Percentiles rank a stretch among this genome's conserved stretches.
Conservation (phyloP, 345 rosid genomes). For the Salix caprea region DNA sequence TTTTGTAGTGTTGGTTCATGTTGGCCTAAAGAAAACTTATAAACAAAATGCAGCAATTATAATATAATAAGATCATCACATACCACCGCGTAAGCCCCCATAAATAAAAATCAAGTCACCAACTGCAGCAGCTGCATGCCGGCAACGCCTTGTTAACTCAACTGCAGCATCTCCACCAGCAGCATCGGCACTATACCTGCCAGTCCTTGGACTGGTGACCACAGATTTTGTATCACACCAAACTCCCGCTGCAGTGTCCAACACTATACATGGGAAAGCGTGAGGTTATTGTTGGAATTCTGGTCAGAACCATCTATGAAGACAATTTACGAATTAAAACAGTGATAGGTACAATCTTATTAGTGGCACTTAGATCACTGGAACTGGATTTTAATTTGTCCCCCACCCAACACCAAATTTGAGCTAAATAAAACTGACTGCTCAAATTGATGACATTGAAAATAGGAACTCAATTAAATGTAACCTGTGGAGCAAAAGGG, state of each 20-base stretch:
- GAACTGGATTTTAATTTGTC: background rate
- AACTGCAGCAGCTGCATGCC: constrained; percentile 98
- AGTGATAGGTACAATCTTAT: background rate
- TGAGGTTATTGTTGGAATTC: background rate
- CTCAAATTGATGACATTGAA: background rate
- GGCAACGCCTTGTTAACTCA: constrained; percentile 96
- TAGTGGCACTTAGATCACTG: background rate
- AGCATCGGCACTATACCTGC: constrained; percentile 86
- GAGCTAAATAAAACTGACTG: background rate
- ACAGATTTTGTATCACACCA: constrained; percentile 99
- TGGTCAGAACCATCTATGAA: background rate
- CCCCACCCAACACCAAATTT: background rate
- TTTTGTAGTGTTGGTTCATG: background rate
- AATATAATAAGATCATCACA: constrained; percentile 21
- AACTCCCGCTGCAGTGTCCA: constrained; percentile 99
- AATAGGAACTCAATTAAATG: no score
- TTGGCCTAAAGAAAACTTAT: background rate
- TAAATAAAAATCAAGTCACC: constrained; percentile 91
- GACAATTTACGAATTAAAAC: background rate
- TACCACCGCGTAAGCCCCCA: constrained; percentile 99
- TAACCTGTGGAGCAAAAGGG: no score
- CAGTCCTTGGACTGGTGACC: constrained; percentile 91
- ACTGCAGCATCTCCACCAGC: constrained; percentile 98
- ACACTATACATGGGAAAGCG: constrained; percentile 47
- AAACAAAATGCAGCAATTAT: constrained; percentile 1